phyloP scores from a whole-genome alignment of 2,329 filamentous ascomycete genomes.

The Ceratocystis ficicola region DNA sequence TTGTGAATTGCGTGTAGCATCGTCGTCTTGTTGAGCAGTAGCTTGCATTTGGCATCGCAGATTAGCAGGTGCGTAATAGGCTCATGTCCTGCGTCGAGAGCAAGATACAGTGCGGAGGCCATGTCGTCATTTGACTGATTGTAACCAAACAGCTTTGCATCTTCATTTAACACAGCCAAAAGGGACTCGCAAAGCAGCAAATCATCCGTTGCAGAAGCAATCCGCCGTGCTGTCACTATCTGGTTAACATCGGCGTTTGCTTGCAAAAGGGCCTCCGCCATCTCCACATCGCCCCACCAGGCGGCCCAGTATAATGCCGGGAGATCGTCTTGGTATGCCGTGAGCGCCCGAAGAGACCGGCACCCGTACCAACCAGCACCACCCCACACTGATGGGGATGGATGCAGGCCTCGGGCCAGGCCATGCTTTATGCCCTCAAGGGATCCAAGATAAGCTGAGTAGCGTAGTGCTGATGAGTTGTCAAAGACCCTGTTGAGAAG shows the following conservation, averaged over 20 bases:
- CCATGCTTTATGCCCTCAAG: slow-evolving; percentile 9
- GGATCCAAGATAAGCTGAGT: slow-evolving; percentile 15
- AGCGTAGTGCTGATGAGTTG: slow-evolving; percentile 15
- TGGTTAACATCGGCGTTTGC: slow-evolving; percentile 13
- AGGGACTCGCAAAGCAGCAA: slow-evolving; percentile 1
- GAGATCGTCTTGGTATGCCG: slow-evolving; percentile 11
- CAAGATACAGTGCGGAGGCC: slow-evolving; percentile 16
- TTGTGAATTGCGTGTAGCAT: slow-evolving; percentile 18
- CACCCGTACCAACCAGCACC: slow-evolving; percentile 14
- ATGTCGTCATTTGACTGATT: background rate
- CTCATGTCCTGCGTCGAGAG: slow-evolving; percentile 16
- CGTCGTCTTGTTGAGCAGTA: slow-evolving; percentile 10
- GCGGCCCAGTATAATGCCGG: slow-evolving; percentile 19
- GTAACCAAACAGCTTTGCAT: slow-evolving; percentile 13
- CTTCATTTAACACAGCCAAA: slow-evolving; percentile 11
- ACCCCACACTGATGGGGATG: slow-evolving; percentile 2
- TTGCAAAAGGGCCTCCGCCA: background rate
- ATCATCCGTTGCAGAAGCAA: slow-evolving; percentile 5
- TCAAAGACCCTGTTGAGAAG: slow-evolving; percentile 15
- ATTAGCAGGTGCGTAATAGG: slow-evolving; percentile 10
- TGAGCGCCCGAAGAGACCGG: slow-evolving; percentile 9
- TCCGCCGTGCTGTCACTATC: background rate
- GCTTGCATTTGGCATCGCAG: background rate
- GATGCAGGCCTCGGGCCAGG: background rate
- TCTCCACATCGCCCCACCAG: slow-evolving; percentile 10